Evolutionary conservation across 345 rosid species (phyloP).

Genomic region (Bruguiera gymnorhiza): DNA sequence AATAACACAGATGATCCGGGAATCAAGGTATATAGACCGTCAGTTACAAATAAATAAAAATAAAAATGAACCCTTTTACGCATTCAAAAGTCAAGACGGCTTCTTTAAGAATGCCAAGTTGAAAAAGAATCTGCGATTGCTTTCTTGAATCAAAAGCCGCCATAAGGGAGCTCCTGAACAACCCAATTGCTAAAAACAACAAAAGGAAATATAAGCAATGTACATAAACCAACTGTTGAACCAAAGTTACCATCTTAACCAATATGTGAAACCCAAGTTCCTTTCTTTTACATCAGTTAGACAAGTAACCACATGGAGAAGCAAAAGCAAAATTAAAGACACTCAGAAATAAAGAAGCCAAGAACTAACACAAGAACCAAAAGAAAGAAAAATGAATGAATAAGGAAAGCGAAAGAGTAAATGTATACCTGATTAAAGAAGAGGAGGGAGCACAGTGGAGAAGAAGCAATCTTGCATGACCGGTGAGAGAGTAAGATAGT

Average conservation of each 20-base stretch:
- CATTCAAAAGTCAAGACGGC: neutral
- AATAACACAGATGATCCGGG: slow-evolving; percentile 13
- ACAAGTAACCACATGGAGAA: slow-evolving; percentile 7
- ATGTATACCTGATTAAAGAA: slow-evolving; percentile 44
- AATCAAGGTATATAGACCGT: slow-evolving; percentile 23
- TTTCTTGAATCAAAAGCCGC: slow-evolving; percentile 13
- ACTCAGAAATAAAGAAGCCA: slow-evolving; percentile 12
- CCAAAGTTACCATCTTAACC: neutral
- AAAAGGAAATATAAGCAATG: neutral
- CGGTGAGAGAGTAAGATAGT: neutral
- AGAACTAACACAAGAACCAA: neutral
- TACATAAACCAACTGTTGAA: neutral
- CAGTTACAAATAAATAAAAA: slow-evolving; percentile 23
- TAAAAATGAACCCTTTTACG: slow-evolving; percentile 18
- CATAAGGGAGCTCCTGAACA: slow-evolving; percentile 13
- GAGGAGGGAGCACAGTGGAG: slow-evolving; percentile 27
- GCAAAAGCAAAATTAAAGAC: slow-evolving; percentile 4
- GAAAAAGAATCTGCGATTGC: slow-evolving; percentile 16
- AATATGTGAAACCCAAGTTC: neutral
- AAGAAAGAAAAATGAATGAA: slow-evolving; percentile 9
- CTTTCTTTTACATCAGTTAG: slow-evolving; percentile 17
- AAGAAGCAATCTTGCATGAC: slow-evolving; percentile 28
- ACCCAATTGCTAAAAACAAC: slow-evolving; percentile 22
- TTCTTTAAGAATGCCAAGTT: neutral
- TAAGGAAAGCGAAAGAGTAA: neutral